Base-by-base conservation (phyloP, 495 filamentous ascomycete genomes). In the Annulohypoxylon moriforme region DNA sequence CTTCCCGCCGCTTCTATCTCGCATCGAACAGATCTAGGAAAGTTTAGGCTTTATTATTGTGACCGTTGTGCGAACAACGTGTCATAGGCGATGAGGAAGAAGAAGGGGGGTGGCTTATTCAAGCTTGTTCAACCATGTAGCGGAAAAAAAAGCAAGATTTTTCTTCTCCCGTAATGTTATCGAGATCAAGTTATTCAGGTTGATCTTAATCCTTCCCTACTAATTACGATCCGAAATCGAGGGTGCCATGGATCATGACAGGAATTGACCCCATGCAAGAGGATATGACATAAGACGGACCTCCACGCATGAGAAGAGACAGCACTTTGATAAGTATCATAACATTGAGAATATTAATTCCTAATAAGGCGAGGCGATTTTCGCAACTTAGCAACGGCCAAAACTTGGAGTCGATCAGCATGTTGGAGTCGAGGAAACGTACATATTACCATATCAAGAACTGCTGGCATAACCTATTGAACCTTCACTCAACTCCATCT, bases 1-100 rank as follows among this genome's bases (percentile, higher is more conserved):
- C 69, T 71, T 71, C 62, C 49, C 66, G 62, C 62, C 56, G 68
- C 62, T 66, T 66, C 62, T 29, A 61, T 62, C 68, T 60, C 40
- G 16, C 24, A 52, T 27, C 44, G 60, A 60, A 53, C 55, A 60
- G 46, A 60, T 55, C 47, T 60, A 68, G 64, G 64, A 46, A 68
- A 60, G 46, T 60, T 68, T 60, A 61, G 64, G 64, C 64, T 68
- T 14, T 36, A 25, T 38, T 20, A 25, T 68, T 14, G 57, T 56
- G 36, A 27, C 53, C 27, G 27, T 33, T 22, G 52, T 22, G 50
- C 25, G 13, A 18, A 25, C 20, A 42, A 53, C 14, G 27, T 53
- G 63, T 59, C 42, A 33, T 20, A 6, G 38, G n/a, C 14, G 38
- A 16, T 8, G 36, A 40, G n/a, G 36, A n/a, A 14, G 42, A 22